Base-by-base conservation (phyloP, 805 yeast genomes). In the Metschnikowia gelsemii region DNA sequence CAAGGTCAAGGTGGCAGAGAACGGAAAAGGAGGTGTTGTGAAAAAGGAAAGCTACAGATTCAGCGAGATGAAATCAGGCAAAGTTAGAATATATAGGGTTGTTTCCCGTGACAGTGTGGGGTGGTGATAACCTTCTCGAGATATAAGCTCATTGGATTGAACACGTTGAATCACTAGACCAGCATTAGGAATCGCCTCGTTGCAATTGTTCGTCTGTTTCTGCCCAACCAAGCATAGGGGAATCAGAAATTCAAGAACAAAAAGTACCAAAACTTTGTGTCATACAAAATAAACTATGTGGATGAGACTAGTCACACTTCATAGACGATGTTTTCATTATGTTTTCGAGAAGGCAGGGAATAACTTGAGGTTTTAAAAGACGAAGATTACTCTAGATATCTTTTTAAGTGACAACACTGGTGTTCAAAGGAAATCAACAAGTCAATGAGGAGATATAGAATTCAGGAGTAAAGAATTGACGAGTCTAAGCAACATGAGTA, bases 31-130 rank as follows among this genome's bases (percentile, higher is more conserved):
- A 25, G 83, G 84, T 1, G 73, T 72, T 38, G 71, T 84, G 28
- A 75, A 68, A 44, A 76, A 74, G 43, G 81, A 79, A 32, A 74
- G 84, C 31, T 85, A 84, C 59, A 80, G 79, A 53, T 59, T 90
- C 3, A 68, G 76, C 2, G 95, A 87, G 45, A 73, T 91, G 76
- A 82, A 78, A 57, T 69, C 79, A 44, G 99, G 99, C 4, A 80
- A 79, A 52, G 66, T 91, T 9, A 76, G 86, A 49, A 86, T 90
- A 3, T 93, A 82, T 63, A 78, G 98, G 56, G 78, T 79, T 5
- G 83, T 89, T 23, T 87, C 86, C 9, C 77, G 87, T 46, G 80
- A 76, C 25, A 82, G 74, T 54, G 76, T 88, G 30, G 84, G 81
- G 3, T 89, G 96, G 96, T 78, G 49, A 45, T 9, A 9, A 17